Evolutionary conservation across 495 filamentous ascomycete genomes (phyloP).

Genomic region (Margaritispora aquatica): DNA sequence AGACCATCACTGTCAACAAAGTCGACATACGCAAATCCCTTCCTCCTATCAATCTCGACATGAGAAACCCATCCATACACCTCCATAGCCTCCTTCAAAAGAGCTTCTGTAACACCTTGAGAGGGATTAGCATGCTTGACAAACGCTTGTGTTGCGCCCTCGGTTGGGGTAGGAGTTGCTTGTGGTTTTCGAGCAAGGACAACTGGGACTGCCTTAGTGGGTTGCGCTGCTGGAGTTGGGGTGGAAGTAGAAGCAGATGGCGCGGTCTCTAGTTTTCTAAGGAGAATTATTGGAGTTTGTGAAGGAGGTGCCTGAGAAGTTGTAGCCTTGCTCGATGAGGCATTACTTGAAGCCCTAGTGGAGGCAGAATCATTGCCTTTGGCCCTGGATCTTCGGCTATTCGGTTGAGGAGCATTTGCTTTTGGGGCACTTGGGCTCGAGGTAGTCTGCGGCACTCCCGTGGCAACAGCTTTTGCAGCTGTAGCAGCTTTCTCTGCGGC

Average conservation of each 20-base stretch:
- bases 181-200: constrained; percentile 16
- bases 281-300: constrained; percentile 20
- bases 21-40: constrained; percentile 87
- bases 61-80: constrained; percentile 63
- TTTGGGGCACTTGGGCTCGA: constrained; percentile 20
- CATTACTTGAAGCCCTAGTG: constrained; percentile 8
- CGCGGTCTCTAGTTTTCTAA: constrained; percentile 22
- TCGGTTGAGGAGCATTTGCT: constrained; percentile 1
- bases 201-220: constrained; percentile 19
- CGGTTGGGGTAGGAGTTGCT: constrained; percentile 25
- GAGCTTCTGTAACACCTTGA: constrained; percentile 78
- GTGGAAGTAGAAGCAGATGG: constrained; percentile 25
- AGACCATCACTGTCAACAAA: constrained; percentile 67
- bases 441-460: constrained; percentile 22
- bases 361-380: constrained; percentile 8
- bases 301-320: constrained; percentile 13
- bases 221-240: constrained; percentile 21
- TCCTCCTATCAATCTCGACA: constrained; percentile 87
- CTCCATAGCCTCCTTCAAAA: constrained; percentile 65
- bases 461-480: constrained; percentile 30
- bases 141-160: constrained; percentile 74
- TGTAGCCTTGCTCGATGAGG: constrained; percentile 22
- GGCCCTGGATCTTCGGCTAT: constrained; percentile 13
- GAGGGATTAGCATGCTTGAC: constrained; percentile 89
- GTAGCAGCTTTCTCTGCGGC: constrained; percentile 27